Evolutionary conservation across 768 basidiomycete species (phyloP).

Genomic region (Russula abietina): DNA sequence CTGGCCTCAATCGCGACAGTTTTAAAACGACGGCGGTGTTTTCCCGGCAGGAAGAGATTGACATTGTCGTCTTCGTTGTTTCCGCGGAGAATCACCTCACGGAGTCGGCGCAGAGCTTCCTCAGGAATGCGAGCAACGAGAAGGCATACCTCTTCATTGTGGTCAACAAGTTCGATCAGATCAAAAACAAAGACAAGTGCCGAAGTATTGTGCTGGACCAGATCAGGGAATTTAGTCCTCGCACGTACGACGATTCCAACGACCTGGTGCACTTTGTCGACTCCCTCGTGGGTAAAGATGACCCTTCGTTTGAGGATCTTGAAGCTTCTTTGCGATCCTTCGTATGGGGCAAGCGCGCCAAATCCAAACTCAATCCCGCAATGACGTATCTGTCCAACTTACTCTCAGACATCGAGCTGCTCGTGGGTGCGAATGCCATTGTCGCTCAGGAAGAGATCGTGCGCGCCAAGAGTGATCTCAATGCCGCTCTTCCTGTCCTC

Average conservation of each 20-base stretch:
- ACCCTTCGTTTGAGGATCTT: constrained; percentile 76
- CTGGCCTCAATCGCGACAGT: constrained; percentile 93
- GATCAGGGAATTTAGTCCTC: constrained; percentile 84
- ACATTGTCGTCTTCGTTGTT: constrained; percentile 97
- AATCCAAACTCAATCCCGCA: constrained; percentile 91
- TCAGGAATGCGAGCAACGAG: constrained; percentile 88
- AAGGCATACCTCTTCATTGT: constrained; percentile 98
- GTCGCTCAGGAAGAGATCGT: constrained; percentile 77
- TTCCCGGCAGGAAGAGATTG: constrained; percentile 94
- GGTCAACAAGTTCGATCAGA: constrained; percentile 96
- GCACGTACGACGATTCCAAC: constrained; percentile 82
- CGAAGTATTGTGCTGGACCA: constrained; percentile 84
- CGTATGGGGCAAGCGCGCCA: constrained; percentile 91
- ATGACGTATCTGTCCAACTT: constrained; percentile 87
- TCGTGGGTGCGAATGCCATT: constrained; percentile 79
- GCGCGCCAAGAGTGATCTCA: constrained; percentile 63
- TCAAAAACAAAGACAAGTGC: constrained; percentile 93
- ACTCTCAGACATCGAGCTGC: constrained; percentile 83
- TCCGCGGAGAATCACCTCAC: constrained; percentile 99
- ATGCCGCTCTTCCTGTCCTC: constrained; percentile 67
- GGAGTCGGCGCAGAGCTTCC: constrained; percentile 89
- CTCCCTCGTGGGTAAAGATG: constrained; percentile 67
- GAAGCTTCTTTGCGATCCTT: constrained; percentile 89
- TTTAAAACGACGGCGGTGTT: constrained; percentile 93
- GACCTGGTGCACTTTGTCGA: constrained; percentile 99